phyloP scores from a whole-genome alignment of 805 yeast species.

The Saccharomycopsis amapae region DNA sequence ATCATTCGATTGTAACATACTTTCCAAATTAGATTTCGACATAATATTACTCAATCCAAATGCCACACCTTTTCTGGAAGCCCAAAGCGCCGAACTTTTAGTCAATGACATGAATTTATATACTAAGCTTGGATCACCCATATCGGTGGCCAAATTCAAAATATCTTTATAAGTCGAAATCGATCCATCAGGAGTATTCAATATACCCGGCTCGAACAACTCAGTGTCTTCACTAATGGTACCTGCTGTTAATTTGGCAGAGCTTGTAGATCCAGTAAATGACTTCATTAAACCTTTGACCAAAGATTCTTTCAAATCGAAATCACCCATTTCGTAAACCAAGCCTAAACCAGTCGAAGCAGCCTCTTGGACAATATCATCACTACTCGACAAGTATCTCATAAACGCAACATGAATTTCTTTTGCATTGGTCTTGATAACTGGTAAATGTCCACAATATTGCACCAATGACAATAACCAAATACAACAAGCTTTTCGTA shows the following conservation, averaged over 20 bases:
- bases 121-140: conserved; percentile 90
- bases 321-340: conserved; percentile 70
- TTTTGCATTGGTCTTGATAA: conserved; percentile 38
- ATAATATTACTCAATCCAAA: conserved; percentile 84
- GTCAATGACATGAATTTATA: conserved; percentile 93
- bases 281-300: conserved; percentile 67
- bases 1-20: conserved; percentile 47
- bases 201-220: conserved; percentile 73
- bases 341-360: conserved; percentile 85
- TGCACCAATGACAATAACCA: conserved; percentile 81
- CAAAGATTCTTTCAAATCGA: conserved; percentile 59
- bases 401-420: conserved; percentile 69
- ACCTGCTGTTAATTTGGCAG: conserved; percentile 49
- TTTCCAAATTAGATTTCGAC: conserved; percentile 68
- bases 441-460: conserved; percentile 48
- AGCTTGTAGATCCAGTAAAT: conserved; percentile 60
- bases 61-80: conserved; percentile 88
- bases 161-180: conserved; percentile 90
- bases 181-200: conserved; percentile 78
- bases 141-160: conserved; percentile 80
- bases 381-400: conserved; percentile 71
- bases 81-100: conserved; percentile 81
- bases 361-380: conserved; percentile 84
- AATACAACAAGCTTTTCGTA: conserved; percentile 71
- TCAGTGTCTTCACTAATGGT: conserved; percentile 72